These are phyloP conservation scores for Fusarium metavorans DNA, from an alignment of 2,329 filamentous ascomycete genomes.

Conservation along the genomic window DNA sequence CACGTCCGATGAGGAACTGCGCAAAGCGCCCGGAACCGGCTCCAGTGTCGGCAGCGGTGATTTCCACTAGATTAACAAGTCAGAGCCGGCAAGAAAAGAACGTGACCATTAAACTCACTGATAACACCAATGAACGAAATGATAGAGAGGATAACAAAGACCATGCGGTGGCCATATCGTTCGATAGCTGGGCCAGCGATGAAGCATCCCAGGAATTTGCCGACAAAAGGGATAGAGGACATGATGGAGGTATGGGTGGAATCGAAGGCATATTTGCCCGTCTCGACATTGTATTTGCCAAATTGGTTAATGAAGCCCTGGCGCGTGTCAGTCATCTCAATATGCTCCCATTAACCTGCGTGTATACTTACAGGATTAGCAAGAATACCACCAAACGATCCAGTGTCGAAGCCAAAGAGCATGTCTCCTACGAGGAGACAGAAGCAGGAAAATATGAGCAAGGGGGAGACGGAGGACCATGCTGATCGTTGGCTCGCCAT, in stretches of 20 bases:
- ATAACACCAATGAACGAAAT: slow-evolving; percentile 12
- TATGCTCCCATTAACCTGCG: not conserved
- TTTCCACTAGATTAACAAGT: not conserved
- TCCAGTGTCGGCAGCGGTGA: not conserved
- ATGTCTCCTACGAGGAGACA: slow-evolving; percentile 16
- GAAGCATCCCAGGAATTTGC: slow-evolving; percentile 14
- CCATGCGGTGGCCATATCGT: slow-evolving; percentile 6
- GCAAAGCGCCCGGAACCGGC: slow-evolving; percentile 6
- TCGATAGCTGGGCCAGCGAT: slow-evolving; percentile 15
- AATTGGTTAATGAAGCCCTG: not conserved
- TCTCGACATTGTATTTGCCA: not conserved
- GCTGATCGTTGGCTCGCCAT: slow-evolving; percentile 4
- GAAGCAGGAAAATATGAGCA: slow-evolving; percentile 18
- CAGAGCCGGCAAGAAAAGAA: not conserved
- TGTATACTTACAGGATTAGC: not conserved
- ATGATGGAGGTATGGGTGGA: not conserved
- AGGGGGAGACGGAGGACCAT: slow-evolving; percentile 10
- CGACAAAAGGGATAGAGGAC: slow-evolving; percentile 13
- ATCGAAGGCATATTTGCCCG: not conserved
- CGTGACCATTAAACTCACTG: not conserved
- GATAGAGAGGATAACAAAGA: slow-evolving; percentile 8
- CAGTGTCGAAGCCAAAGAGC: slow-evolving; percentile 17
- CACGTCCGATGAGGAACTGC: slow-evolving; percentile 15
- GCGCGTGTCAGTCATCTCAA: not conserved
- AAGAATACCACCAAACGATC: slow-evolving; percentile 2